Evolutionary conservation across 371 early-diverging fungal species (phyloP), one percentile per base, ranked within the genome.

Genomic region (Nematocida sp.): DNA sequence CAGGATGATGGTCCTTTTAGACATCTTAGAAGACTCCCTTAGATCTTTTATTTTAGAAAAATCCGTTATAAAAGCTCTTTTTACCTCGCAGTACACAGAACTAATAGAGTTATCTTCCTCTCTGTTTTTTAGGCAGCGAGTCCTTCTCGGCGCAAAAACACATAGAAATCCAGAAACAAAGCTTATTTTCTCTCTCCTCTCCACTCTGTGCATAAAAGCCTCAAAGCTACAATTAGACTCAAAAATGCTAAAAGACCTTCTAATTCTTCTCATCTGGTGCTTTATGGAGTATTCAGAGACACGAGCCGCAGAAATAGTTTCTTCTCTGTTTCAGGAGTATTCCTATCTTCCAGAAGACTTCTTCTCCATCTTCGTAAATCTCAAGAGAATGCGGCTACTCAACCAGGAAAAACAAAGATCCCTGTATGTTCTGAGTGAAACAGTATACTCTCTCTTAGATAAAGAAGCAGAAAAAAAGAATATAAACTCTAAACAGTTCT

Each of bases 301-400:
- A 7, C 23, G 75, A 16, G 45, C 33, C n/a, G 38, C 49, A 18
- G 75, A 71, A 36, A 45, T 42, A 49, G 36, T 71, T 25, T 18
- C 16, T 0, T 25, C 63, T 35, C 32, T 71, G 2, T 61, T 59
- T 38, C 11, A n/a, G 18, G 16, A 20, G 9, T 45, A 71, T 33
- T 11, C 35, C 16, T 4, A 9, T 9, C 50, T 30, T 13, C 32
- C 53, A 0, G 26, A 60, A 36, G 60, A 61, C 16, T 32, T 61
- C 39, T 71, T 71, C 45, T 71, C 75, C 9, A 32, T 71, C 47
- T 61, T 71, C 35, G 36, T 51, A 18, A 71, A 71, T 32, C 45
- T 71, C 13, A 59, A 60, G 26, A 16, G 75, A 42, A 3, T 71
- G 2, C 0, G 4, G 0, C 26, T 71, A 18, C 32, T 42, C 16